These are phyloP conservation scores for Suhomyces taliae DNA, from an alignment of 1,139 yeast species.

Conservation along the genomic window DNA sequence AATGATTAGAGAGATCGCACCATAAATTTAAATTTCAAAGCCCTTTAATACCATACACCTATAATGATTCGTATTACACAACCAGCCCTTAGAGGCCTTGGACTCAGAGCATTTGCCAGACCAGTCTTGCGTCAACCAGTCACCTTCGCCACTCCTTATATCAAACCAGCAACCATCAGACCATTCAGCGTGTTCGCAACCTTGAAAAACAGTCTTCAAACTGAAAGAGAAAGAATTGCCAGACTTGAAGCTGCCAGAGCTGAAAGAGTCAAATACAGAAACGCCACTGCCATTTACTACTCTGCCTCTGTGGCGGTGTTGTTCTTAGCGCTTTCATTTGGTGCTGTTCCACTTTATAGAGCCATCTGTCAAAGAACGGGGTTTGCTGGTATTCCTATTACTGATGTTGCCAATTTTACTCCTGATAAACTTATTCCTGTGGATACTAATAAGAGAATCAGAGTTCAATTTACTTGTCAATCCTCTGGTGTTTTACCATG, in stretches of 20 bases:
- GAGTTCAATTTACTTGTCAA: constrained; percentile 86
- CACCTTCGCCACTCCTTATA: not conserved
- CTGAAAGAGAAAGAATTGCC: constrained; percentile 13
- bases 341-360: constrained; percentile 90
- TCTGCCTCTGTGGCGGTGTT: constrained; percentile 68
- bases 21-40: not conserved
- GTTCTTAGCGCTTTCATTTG: constrained; percentile 79
- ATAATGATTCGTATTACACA: not conserved
- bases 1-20: not conserved
- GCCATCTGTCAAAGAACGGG: constrained; percentile 95
- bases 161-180: not conserved
- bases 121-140: not conserved
- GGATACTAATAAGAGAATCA: constrained; percentile 77
- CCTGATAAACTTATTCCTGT: constrained; percentile 88
- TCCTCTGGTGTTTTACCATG: constrained; percentile 91
- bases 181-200: not conserved
- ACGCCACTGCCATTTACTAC: constrained; percentile 65
- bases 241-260: constrained; percentile 23
- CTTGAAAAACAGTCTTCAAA: not conserved
- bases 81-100: not conserved
- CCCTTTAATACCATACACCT: not conserved
- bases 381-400: constrained; percentile 92
- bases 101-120: not conserved
- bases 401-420: constrained; percentile 77
- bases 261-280: constrained; percentile 31